These are phyloP conservation scores for Plasmodium cynomolgi DNA, from an alignment of 169 alveolate species.

Conservation along the genomic window DNA sequence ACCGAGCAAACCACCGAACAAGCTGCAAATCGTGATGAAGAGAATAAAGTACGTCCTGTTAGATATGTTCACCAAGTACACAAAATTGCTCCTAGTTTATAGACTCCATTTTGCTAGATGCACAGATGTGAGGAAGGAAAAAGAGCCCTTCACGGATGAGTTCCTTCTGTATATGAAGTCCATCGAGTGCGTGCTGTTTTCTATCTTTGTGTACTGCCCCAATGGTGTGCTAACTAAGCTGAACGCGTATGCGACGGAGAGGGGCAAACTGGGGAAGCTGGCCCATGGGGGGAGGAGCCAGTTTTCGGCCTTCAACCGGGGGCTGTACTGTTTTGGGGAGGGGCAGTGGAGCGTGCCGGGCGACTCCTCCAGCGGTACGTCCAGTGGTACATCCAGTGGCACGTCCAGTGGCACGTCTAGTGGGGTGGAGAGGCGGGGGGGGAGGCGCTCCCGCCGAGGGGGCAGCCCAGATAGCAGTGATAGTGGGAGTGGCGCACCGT, in stretches of 20 bases:
- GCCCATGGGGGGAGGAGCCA: neutral
- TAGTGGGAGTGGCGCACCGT: neutral
- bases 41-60: constrained; percentile 36
- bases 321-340: neutral
- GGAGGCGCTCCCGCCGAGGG: neutral
- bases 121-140: neutral
- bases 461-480: neutral
- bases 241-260: neutral
- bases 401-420: neutral
- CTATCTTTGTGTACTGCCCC: constrained; percentile 5
- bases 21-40: neutral
- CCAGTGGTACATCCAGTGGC: neutral
- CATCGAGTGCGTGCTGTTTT: constrained; percentile 23
- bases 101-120: constrained; percentile 2
- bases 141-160: constrained; percentile 1
- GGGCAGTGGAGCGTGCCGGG: neutral
- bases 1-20: neutral
- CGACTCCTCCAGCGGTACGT: neutral
- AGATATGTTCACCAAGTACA: constrained; percentile 55
- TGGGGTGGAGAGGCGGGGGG: neutral
- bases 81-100: constrained; percentile 32
- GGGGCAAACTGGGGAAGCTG: neutral
- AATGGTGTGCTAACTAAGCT: constrained; percentile 29
- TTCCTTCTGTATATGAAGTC: constrained; percentile 59
- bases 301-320: constrained; percentile 6